Conservation (phyloP, 768 basidiomycete species). For the Boletales sp. region DNA sequence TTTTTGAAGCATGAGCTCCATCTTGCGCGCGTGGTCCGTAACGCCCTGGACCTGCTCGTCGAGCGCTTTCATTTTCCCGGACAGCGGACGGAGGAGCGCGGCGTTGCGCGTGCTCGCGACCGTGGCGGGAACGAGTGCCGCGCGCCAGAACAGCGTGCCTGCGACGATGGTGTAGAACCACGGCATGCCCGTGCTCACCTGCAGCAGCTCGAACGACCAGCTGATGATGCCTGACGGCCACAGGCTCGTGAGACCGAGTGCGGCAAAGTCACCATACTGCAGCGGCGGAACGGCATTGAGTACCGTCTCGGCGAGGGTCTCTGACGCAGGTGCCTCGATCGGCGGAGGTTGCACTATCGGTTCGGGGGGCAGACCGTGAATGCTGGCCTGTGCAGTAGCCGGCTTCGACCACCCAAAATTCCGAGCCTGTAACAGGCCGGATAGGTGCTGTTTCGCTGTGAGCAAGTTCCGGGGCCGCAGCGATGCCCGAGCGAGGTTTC, state of each 20-base stretch:
- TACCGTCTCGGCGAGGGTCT: conserved; percentile 18
- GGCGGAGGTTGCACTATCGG: neutral
- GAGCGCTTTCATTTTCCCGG: conserved; percentile 49
- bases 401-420: conserved; percentile 34
- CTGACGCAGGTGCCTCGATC: too few species aligned
- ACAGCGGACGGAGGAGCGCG: conserved; percentile 37
- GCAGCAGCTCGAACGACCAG: conserved; percentile 62
- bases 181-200: conserved; percentile 66
- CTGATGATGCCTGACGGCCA: conserved; percentile 64
- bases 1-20: conserved; percentile 44
- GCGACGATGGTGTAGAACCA: conserved; percentile 84
- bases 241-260: conserved; percentile 61
- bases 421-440: conserved; percentile 2
- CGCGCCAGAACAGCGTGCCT: conserved; percentile 59
- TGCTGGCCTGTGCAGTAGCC: neutral
- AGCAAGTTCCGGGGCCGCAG: neutral
- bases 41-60: conserved; percentile 37
- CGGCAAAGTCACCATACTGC: conserved; percentile 69
- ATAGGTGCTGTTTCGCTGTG: too few species aligned
- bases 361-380: neutral
- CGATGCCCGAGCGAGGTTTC: conserved; percentile 10
- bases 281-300: conserved; percentile 41
- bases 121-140: conserved; percentile 56
- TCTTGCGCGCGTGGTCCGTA: conserved; percentile 39
- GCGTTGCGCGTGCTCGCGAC: conserved; percentile 55